These are phyloP conservation scores for Plasmodium gaboni DNA, from an alignment of 169 alveolate species.

Conservation along the genomic window DNA sequence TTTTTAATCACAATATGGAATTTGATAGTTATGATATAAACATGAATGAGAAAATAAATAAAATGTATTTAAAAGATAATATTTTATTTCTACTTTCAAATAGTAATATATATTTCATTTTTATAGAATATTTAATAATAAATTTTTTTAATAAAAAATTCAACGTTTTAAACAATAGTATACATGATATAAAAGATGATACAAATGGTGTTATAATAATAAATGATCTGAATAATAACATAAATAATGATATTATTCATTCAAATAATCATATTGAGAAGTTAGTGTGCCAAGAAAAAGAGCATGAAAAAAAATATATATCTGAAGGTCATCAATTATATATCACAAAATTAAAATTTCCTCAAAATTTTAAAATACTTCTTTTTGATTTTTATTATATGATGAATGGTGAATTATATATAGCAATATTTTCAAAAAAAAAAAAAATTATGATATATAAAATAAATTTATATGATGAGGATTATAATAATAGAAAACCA, in stretches of 20 bases:
- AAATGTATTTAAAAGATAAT: slow-evolving; percentile 25
- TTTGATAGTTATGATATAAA: slow-evolving; percentile 4
- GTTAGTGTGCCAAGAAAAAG: too few species aligned
- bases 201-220: background rate
- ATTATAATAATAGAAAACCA: background rate
- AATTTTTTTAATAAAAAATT: background rate
- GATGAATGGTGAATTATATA: slow-evolving; percentile 2
- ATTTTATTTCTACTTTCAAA: slow-evolving; percentile 37
- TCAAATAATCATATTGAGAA: too few species aligned
- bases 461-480: background rate
- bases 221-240: background rate
- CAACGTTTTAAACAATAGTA: background rate
- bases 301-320: background rate
- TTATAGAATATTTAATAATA: background rate
- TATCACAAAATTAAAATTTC: slow-evolving; percentile 15
- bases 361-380: slow-evolving; percentile 24
- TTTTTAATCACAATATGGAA: slow-evolving; percentile 27
- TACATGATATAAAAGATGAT: too few species aligned
- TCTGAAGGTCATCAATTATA: background rate
- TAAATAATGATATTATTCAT: too few species aligned
- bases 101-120: slow-evolving; percentile 33
- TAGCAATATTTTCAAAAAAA: slow-evolving; percentile 60
- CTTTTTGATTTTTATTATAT: slow-evolving; percentile 51
- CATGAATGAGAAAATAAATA: slow-evolving; percentile 33
- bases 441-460: slow-evolving; percentile 36